These are phyloP conservation scores for Hemisphaericaspora lyxosophila DNA, from an alignment of 1,139 yeast species.

Conservation along the genomic window DNA sequence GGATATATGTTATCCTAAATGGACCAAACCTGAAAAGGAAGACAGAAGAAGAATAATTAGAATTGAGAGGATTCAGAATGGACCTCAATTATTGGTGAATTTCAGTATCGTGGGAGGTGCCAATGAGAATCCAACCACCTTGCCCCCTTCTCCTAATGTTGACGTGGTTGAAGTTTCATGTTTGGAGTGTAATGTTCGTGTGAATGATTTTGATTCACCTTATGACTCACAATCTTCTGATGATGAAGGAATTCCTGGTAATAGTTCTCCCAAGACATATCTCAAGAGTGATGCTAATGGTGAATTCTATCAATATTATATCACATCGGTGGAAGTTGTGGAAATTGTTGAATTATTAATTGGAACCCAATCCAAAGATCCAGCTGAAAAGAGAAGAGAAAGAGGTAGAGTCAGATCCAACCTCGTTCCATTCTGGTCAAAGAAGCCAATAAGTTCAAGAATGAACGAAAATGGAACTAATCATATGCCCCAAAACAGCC, in stretches of 20 bases:
- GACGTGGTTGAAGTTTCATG: slow-evolving; percentile 62
- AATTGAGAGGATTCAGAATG: slow-evolving; percentile 53
- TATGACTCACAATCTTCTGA: slow-evolving; percentile 21
- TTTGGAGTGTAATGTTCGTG: slow-evolving; percentile 43
- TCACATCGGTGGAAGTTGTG: slow-evolving; percentile 66
- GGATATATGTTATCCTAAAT: slow-evolving; percentile 50
- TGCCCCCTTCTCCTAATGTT: slow-evolving; percentile 35
- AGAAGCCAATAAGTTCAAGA: slow-evolving; percentile 56
- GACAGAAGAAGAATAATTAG: slow-evolving; percentile 60
- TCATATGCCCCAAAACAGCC: slow-evolving; percentile 5
- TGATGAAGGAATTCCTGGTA: slow-evolving; percentile 17
- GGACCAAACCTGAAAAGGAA: slow-evolving; percentile 45
- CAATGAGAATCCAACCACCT: slow-evolving; percentile 42
- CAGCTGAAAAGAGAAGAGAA: slow-evolving; percentile 55
- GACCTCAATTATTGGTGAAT: slow-evolving; percentile 44
- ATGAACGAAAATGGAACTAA: slow-evolving; percentile 31
- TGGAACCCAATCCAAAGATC: slow-evolving; percentile 47
- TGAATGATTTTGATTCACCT: slow-evolving; percentile 29
- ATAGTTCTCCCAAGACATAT: slow-evolving; percentile 16
- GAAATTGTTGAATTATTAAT: slow-evolving; percentile 61
- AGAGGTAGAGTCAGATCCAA: slow-evolving; percentile 64
- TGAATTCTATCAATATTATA: slow-evolving; percentile 44
- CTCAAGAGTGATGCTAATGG: slow-evolving; percentile 18
- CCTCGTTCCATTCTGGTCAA: slow-evolving; percentile 68
- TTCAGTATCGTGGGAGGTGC: slow-evolving; percentile 57